A percentile compares a stretch with the other conserved stretches of the same genome.
phyloP scores from a whole-genome alignment of 2,329 filamentous ascomycete genomes.

The Diaporthe sp. region DNA sequence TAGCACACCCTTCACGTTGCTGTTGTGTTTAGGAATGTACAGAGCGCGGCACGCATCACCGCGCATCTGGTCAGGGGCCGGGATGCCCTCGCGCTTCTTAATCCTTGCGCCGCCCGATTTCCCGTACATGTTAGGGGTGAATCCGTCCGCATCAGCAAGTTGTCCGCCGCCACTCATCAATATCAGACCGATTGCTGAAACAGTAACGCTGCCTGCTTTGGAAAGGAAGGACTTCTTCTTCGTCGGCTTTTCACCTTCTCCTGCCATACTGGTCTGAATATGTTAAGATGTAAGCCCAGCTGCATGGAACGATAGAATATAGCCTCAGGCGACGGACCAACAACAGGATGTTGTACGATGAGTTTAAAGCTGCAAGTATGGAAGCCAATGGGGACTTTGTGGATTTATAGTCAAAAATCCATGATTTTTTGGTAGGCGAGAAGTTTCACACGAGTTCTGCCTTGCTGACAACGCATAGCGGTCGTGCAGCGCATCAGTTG shows the following conservation, averaged over 20 bases:
- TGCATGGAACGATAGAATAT: background rate
- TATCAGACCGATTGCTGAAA: background rate
- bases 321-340: background rate
- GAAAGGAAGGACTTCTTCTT: background rate
- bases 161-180: background rate
- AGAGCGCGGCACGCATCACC: background rate
- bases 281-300: background rate
- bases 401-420: background rate
- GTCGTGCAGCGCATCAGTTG: no score
- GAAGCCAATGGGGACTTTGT: no score
- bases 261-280: background rate
- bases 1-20: background rate
- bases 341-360: fast-evolving
- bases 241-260: background rate
- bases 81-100: background rate
- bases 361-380: no score
- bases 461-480: background rate
- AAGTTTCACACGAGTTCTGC: background rate
- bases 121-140: background rate
- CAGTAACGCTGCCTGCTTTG: background rate
- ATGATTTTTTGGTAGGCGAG: background rate
- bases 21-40: slow-evolving; percentile 1
- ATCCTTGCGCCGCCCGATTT: background rate
- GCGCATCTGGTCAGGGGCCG: background rate
- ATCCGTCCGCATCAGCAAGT: background rate